Evolutionary conservation across 208 protist genomes (phyloP).

Genomic region (Leishmania tarentolae): DNA sequence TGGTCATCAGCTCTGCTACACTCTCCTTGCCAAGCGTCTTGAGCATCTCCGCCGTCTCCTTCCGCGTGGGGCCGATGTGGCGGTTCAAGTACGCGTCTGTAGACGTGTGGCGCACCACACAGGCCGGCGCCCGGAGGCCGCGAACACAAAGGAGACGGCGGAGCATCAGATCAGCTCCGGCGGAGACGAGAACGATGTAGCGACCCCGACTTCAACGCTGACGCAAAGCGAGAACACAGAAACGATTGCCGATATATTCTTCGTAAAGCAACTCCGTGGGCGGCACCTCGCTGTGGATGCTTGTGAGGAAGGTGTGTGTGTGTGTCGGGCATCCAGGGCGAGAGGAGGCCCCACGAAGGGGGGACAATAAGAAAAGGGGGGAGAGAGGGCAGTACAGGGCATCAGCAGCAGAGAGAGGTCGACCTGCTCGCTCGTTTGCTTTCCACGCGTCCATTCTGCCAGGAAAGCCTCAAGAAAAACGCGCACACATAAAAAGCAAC

Average conservation of each 20-base stretch:
- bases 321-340: too few species aligned
- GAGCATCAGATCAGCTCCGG: not conserved
- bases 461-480: too few species aligned
- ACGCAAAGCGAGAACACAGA: not conserved
- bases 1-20: slow-evolving; percentile 82
- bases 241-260: not conserved
- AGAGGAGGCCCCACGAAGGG: not conserved
- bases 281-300: too few species aligned
- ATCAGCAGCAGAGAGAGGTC: not conserved
- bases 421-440: too few species aligned
- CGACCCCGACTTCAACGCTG: not conserved
- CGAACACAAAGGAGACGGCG: slow-evolving; percentile 17
- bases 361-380: not conserved
- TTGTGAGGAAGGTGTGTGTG: not conserved
- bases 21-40: slow-evolving; percentile 64
- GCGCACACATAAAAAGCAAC: too few species aligned
- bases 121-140: not conserved
- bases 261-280: too few species aligned
- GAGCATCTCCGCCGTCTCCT: slow-evolving; percentile 92
- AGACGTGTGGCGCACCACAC: slow-evolving; percentile 44
- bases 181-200: not conserved
- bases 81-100: slow-evolving; percentile 91
- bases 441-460: too few species aligned
- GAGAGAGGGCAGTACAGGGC: not conserved
- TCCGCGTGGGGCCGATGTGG: slow-evolving; percentile 87